Base-by-base conservation (phyloP, 2,329 filamentous ascomycete species). In the Pseudogymnoascus verrucosus region DNA sequence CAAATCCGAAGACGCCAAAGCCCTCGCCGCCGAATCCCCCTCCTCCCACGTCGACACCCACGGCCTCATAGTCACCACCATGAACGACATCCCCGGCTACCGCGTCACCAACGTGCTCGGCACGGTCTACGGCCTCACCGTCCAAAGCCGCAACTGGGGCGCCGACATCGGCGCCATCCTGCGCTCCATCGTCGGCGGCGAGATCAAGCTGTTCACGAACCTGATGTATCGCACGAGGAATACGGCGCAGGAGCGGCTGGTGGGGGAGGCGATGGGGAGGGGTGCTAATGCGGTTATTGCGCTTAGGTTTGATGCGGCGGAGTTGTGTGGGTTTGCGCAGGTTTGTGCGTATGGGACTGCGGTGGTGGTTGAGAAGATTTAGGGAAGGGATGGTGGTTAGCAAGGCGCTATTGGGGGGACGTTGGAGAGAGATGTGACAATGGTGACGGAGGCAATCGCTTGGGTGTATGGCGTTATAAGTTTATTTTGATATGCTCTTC, bases 11-110 rank as follows among this genome's bases (percentile, higher is more conserved):
- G 51, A 57, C n/a, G 51, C 51, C 51, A 57, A 57, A 10, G 51
- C 51, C 28, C 51, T 57, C 26, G 51, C 51, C 51, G 3, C 8
- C 61, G 61, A 54, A 36, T 16, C 39, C 21, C 23, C 28, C 42
- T 64, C 63, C 72, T 85, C 82, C 75, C 85, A 84, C 73, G 82
- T 82, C 40, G 84, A 87, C 69, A 87, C 84, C 6, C 79, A 82
- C 59, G 84, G 84, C 39, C 78, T 87, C 63, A 81, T 87, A 67
- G 86, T 83, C 0, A 82, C 82, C 0, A 87, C 84, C 62, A 87
- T 86, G 83, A 84, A 82, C 73, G 84, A 87, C 69, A 74, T 87
- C 21, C 84, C 84, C 0, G 84, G 84, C 6, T 86, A 86, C 73
- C 82, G 80, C 66, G 76, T 87, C 59, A 79, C 81, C 39, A 78